Evolutionary conservation across 805 yeast genomes (phyloP), one percentile per base, ranked within the genome.

Genomic region (Ogataea wickerhamii): DNA sequence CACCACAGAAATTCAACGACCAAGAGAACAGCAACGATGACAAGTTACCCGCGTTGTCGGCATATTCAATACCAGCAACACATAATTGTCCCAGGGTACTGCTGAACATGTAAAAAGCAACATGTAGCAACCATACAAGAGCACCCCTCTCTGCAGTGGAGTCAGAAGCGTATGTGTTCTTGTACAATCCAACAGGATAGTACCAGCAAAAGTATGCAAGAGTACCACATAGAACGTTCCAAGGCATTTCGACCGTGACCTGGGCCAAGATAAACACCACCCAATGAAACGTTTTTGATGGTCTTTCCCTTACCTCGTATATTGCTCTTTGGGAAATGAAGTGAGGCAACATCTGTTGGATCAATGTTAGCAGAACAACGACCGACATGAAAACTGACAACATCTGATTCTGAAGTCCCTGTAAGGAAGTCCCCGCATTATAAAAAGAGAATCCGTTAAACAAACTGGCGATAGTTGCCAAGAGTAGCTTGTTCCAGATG

Each of bases 201-300:
- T 63, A 68, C 45, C 62, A 62, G 20, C 63, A 56, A 24, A 67
- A 45, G 37, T 58, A 67, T 28, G 73, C 71, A 6, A 82, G 22
- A 1, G 86, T 74, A 2, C 71, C 61, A 44, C 63, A 61, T 14
- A 73, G 43, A 28, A 73, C 47, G 42, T 69, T 71, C 61, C 77
- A 82, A 2, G 87, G 87, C 16, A 79, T 49, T 55, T 82, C 91
- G 40, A 67, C 67, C 13, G 74, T 28, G 43, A 67, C 64, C 48
- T 78, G 79, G 4, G 81, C 60, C 16, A 78, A 37, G 30, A 80
- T 52, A 56, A 82, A 58, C 22, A 71, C 56, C 20, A 76, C 64
- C 88, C 88, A 82, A 49, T 78, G 81, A 63, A 76, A 82, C 28
- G 84, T 83, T 52, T 80, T 81, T 4, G 85, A 78, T 39, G 78